Base-by-base conservation (phyloP, 2,329 filamentous ascomycete species). In the Cladosporium sp. region DNA sequence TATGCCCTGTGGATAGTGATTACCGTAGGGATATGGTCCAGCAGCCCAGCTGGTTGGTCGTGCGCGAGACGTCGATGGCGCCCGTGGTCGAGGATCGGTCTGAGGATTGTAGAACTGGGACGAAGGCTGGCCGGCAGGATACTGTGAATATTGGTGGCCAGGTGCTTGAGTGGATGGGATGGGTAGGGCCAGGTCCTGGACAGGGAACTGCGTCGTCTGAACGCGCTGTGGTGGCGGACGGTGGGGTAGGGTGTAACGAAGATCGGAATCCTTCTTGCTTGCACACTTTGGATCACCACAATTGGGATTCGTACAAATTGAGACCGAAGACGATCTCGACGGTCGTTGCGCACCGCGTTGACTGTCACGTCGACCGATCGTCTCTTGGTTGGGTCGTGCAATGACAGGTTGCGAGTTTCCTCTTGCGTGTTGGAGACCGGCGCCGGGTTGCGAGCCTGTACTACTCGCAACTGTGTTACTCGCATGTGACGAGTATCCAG, bases 401-500 rank as follows among this genome's bases (percentile, higher is more conserved):
- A 32, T 10, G 19, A 24, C 20, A 44, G 40, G 40, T 15, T 44
- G 22, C 10, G 40, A 44, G 40, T 4, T 24, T 44, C 24, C 20
- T 28, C n/a, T 44, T 12, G n/a, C 6, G 56, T 51, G 36, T 22
- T 47, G 36, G 9, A 13, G 25, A 10, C 17, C 12, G 36, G n/a
- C 35, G 25, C 24, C 10, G 19, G 45, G 47, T 17, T 49, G 48
- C 7, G 25, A 51, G 25, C 24, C 34, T 28, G 36, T 36, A n/a
- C 24, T 56, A 47, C 44, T 56, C 50, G 55, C 34, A 37, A 50
- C 52, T 9, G 52, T 60, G 19, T 52, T 61, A 47, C 62, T 63
- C 45, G 52, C 59, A 34, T 66, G 64, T 45, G 81, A 84, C 62
- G 81, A 84, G 75, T 85, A 85, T 65, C 83, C 83, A 63, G 82